Evolutionary conservation across 768 basidiomycete genomes (phyloP).

Genomic region (Holtermanniella nyarrowii): DNA sequence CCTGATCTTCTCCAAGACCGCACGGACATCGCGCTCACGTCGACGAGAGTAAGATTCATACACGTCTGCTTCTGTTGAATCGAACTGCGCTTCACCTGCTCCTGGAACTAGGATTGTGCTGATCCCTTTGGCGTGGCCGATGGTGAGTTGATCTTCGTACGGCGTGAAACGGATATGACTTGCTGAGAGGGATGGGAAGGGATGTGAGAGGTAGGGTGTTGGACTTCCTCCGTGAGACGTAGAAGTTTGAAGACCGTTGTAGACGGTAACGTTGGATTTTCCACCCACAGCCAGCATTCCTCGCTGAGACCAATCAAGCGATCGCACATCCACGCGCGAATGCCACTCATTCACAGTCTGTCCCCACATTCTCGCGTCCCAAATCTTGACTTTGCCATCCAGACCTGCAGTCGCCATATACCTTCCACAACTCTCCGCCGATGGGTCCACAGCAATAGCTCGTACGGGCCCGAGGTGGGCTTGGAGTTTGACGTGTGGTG

Average conservation of each 20-base stretch:
- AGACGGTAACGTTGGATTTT: constrained; percentile 78
- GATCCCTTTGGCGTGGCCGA: constrained; percentile 52
- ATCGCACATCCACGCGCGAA: constrained; percentile 49
- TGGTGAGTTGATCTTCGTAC: constrained; percentile 41
- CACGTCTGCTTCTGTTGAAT: constrained; percentile 85
- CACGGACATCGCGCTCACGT: constrained; percentile 81
- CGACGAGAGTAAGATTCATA: constrained; percentile 74
- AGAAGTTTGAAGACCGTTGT: constrained; percentile 48
- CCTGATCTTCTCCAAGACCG: constrained; percentile 85
- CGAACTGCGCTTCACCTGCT: constrained; percentile 87
- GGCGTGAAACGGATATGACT: constrained; percentile 67
- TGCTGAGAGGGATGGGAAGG: constrained; percentile 68
- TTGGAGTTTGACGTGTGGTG: constrained; percentile 81
- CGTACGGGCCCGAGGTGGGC: constrained; percentile 82
- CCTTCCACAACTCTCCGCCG: constrained; percentile 58
- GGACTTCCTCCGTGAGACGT: constrained; percentile 42
- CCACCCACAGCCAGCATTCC: constrained; percentile 72
- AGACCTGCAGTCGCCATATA: constrained; percentile 85
- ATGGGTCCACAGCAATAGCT: constrained; percentile 68
- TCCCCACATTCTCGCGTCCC: constrained; percentile 96
- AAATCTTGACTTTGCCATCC: constrained; percentile 83
- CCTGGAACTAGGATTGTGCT: constrained; percentile 84
- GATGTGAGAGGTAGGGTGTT: constrained; percentile 71
- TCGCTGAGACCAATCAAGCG: constrained; percentile 73
- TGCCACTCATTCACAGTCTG: constrained; percentile 71